Base-by-base conservation (phyloP, 148 eudicot species). In the Drosera capensis region DNA sequence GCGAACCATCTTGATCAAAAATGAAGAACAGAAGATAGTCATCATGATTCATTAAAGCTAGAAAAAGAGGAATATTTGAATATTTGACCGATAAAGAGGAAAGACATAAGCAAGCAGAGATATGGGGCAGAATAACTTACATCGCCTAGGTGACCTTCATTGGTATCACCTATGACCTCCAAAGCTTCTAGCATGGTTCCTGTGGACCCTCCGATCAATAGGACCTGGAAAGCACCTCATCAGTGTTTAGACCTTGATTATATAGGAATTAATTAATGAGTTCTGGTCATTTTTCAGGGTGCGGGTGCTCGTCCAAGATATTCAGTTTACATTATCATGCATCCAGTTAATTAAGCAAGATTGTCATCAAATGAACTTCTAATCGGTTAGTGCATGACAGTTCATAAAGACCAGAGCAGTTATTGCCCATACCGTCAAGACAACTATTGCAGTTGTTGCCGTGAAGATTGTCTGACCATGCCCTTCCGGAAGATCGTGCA, bases 401-500 rank as follows among this genome's bases (percentile, higher is more conserved):
- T n/a, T n/a, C n/a, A n/a, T n/a, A n/a, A n/a, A n/a, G n/a, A n/a
- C n/a, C n/a, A n/a, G n/a, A n/a, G n/a, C n/a, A n/a, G n/a, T n/a
- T n/a, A n/a, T n/a, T n/a, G n/a, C n/a, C n/a, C n/a, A n/a, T 67
- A 90, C 99, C 68, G 99, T 90, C 46, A 90, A 63, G 53, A 90
- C 99, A 63, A 90, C 95, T 54, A 90, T 90, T 34, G 99, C 82
- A 15, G 99, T 90, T 40, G 99, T 90, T 41, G 99, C 99, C 14
- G 94, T 80, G 65, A 90, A 90, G 46, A 90, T 90, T 14, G 94
- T 90, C 68, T 90, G 94, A 45, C 99, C 99, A 60, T 90, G 95
- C 51, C 99, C 99, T 53, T 85, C 94, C 38, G 95, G 99, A 49
- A 90, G 93, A 85, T 90, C 99, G 60, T 90, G 99, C 65, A 85